phyloP scores from a whole-genome alignment of 1,139 yeast genomes.

The Hansenula sp. region DNA sequence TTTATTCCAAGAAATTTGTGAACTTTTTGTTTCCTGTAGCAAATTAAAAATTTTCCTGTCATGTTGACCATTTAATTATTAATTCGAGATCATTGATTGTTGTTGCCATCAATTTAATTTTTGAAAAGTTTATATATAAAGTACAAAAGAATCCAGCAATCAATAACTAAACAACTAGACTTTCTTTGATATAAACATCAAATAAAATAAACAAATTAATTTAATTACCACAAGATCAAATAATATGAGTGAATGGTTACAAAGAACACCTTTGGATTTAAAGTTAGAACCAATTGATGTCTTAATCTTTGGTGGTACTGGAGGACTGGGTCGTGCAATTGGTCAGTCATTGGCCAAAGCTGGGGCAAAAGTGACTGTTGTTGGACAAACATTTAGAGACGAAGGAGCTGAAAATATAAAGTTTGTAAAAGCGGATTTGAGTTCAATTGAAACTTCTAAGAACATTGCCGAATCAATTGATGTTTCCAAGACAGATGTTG shows the following conservation, averaged over 20 bases:
- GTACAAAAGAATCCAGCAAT: no score
- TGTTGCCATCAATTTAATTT: no score
- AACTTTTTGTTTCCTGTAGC: no score
- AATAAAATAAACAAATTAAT: no score
- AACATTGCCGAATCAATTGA: conserved; percentile 24
- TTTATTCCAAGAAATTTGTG: no score
- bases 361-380: conserved; percentile 32
- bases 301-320: conserved; percentile 35
- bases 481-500: conserved; percentile 21
- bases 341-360: conserved; percentile 20
- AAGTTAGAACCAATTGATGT: conserved; percentile 16
- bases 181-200: no score
- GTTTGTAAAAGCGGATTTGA: conserved; percentile 31
- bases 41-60: no score
- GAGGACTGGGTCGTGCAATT: conserved; percentile 34
- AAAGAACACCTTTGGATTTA: not conserved
- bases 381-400: conserved; percentile 33
- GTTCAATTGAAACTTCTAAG: conserved; percentile 24
- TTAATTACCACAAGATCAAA: no score
- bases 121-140: no score
- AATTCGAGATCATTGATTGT: no score
- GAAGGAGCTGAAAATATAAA: conserved; percentile 21
- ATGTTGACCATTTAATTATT: no score
- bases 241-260: not conserved
- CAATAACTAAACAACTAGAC: no score